phyloP scores from a whole-genome alignment of 805 yeast species.

The Tetrapisispora iriomotensis region DNA sequence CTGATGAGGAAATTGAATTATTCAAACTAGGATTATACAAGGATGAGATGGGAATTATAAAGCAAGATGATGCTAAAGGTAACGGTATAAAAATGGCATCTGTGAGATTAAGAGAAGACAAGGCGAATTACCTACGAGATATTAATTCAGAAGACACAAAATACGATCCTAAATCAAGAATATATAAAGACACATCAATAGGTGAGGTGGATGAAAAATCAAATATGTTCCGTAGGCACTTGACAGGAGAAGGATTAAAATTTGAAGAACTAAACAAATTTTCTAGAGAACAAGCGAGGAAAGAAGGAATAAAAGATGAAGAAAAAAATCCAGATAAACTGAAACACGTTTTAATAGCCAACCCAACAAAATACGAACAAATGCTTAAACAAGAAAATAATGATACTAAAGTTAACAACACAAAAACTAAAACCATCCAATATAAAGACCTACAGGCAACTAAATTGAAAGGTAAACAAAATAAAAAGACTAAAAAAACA shows the following conservation, averaged over 20 bases:
- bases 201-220: conserved; percentile 32
- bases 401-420: not conserved
- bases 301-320: conserved; percentile 22
- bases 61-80: conserved; percentile 11
- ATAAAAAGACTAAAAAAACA: conserved; percentile 8
- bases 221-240: conserved; percentile 43
- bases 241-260: conserved; percentile 48
- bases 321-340: conserved; percentile 18
- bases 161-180: conserved; percentile 47
- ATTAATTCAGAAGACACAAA: conserved; percentile 36
- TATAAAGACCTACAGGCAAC: conserved; percentile 11
- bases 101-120: conserved; percentile 62
- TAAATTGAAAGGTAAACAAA: conserved; percentile 16
- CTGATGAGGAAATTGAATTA: conserved; percentile 37
- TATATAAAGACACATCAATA: conserved; percentile 25
- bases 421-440: not conserved
- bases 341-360: conserved; percentile 27
- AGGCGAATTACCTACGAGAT: conserved; percentile 57
- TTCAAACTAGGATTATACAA: conserved; percentile 31
- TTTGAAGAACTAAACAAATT: conserved; percentile 39
- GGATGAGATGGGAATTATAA: conserved; percentile 13
- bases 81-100: conserved; percentile 9
- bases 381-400: conserved; percentile 8
- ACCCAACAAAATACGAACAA: conserved; percentile 28
- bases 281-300: conserved; percentile 38